Conservation (phyloP, 225 moss, liverwort and hornwort genomes). For the Neckera pumila region DNA sequence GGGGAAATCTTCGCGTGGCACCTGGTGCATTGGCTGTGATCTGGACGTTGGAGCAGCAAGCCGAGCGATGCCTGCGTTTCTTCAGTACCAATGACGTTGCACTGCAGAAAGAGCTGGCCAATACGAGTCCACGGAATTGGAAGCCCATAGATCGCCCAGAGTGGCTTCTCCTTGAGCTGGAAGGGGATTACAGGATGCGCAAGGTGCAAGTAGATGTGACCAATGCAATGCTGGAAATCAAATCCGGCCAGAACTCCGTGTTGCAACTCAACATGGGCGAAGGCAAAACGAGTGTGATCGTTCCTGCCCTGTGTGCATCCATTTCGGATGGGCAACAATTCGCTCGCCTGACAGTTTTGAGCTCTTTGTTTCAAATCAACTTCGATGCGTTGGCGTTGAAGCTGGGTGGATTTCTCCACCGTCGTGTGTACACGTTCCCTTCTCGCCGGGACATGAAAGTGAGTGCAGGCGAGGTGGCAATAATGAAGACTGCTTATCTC, state of each 20-base stretch:
- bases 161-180: slow-evolving; percentile 33
- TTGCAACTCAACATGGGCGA: slow-evolving; percentile 40
- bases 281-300: slow-evolving; percentile 30
- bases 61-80: slow-evolving; percentile 19
- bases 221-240: background rate
- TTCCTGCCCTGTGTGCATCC: too few species aligned
- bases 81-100: background rate
- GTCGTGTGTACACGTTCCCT: slow-evolving; percentile 20
- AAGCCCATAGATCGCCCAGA: background rate
- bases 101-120: slow-evolving; percentile 16
- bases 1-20: background rate
- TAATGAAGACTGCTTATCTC: background rate
- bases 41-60: slow-evolving; percentile 37
- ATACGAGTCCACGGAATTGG: background rate
- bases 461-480: background rate
- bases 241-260: background rate
- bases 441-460: slow-evolving; percentile 3
- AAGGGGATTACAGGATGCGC: slow-evolving; percentile 29
- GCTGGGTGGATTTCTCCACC: slow-evolving; percentile 26
- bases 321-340: slow-evolving; percentile 6
- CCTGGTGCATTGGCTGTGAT: slow-evolving; percentile 24
- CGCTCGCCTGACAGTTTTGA: slow-evolving; percentile 20
- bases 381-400: slow-evolving; percentile 27
- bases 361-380: slow-evolving; percentile 18
- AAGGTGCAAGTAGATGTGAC: slow-evolving; percentile 18